Evolutionary conservation across 805 yeast species (phyloP), one percentile per base, ranked within the genome.

Genomic region (Wickerhamiella sergipiensis): DNA sequence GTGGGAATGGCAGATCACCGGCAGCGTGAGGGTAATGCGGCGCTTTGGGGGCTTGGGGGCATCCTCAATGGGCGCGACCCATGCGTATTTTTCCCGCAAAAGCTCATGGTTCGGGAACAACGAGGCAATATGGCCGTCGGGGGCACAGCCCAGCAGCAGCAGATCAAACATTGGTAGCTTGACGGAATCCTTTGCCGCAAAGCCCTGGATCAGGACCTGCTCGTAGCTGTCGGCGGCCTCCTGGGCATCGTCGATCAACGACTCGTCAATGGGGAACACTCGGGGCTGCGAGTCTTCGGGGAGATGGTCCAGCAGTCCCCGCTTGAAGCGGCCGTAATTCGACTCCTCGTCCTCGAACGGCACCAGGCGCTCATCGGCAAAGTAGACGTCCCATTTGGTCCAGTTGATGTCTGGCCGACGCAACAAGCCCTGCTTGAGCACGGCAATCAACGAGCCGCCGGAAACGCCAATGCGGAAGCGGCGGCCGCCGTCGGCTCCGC

Each of bases 71-170:
- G 97, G 95, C 23, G 86, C 84, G 56, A 89, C 89, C 97, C 97
- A 90, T 1, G 97, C 97, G 58, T 83, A 76, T 55, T 82, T 78
- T 66, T 90, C 98, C 63, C 97, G 76, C 57, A 90, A 71, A 51
- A 85, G 83, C 58, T 85, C 92, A 62, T 85, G 92, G 64, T 83
- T 83, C 21, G 98, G 98, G 73, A 90, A 90, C 51, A 90, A 75
- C n/a, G 95, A 87, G 49, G 96, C 95, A 62, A 87, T 85, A 67
- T 90, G 98, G 21, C 98, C 98, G 67, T 90, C 98, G 2, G 97
- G 97, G 0, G 98, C 98, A 73, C 97, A 90, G 23, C 98, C 98
- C 53, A 92, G 73, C 57, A 92, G 71, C 55, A 92, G 77, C 50
- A 92, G 70, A 67, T 92, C 97, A 69, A 92, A 90, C 79, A 86